Conservation (phyloP, 495 filamentous ascomycete species). For the Platismatia glauca region DNA sequence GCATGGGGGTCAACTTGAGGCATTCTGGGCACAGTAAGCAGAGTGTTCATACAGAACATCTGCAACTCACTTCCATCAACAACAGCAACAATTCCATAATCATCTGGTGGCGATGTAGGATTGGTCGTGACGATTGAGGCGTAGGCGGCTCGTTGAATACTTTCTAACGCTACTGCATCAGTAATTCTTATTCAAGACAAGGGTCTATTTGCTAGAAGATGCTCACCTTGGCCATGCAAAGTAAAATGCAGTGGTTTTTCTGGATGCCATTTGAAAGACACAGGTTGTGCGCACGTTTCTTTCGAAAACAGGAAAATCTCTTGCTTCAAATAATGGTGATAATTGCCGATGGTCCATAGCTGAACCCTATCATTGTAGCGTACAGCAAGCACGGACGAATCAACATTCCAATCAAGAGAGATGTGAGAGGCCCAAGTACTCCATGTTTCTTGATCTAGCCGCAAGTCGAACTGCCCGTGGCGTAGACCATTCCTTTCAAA, state of each 20-base stretch:
- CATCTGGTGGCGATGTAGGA: slow-evolving; percentile 59
- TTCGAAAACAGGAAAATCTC: slow-evolving; percentile 49
- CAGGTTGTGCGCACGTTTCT: slow-evolving; percentile 23
- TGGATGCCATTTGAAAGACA: slow-evolving; percentile 65
- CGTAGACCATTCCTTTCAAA: slow-evolving; percentile 94
- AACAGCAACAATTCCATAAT: slow-evolving; percentile 76
- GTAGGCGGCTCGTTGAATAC: slow-evolving; percentile 58
- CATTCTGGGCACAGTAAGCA: slow-evolving; percentile 33
- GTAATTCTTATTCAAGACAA: neutral
- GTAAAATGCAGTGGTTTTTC: slow-evolving; percentile 66
- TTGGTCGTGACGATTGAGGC: slow-evolving; percentile 57
- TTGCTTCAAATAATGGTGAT: slow-evolving; percentile 98
- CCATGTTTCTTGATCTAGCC: slow-evolving; percentile 50
- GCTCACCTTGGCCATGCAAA: slow-evolving; percentile 37
- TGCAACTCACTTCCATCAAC: slow-evolving; percentile 63
- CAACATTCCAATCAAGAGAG: slow-evolving; percentile 72
- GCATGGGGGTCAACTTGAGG: slow-evolving; percentile 78
- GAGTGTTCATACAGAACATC: neutral
- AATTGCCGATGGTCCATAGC: slow-evolving; percentile 95
- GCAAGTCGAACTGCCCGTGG: slow-evolving; percentile 81
- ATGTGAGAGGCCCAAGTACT: slow-evolving; percentile 50
- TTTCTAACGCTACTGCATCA: slow-evolving; percentile 21
- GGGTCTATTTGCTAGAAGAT: neutral
- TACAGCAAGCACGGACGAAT: slow-evolving; percentile 85
- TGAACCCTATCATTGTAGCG: slow-evolving; percentile 66